Base-by-base conservation (phyloP, 805 yeast genomes). In the Candida manassasensis region DNA sequence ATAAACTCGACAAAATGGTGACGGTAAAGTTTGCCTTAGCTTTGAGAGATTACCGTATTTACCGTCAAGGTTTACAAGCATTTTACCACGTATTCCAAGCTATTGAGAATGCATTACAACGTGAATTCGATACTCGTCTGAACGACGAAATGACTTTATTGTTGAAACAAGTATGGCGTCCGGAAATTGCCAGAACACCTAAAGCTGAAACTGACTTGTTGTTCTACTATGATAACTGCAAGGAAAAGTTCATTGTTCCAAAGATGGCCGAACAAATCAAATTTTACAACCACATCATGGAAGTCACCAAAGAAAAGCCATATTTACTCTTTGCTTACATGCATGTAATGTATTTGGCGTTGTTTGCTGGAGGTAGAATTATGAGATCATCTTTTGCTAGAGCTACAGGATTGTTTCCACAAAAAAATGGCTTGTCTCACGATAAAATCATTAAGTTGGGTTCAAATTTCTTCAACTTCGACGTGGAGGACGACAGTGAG, bases 351-450 rank as follows among this genome's bases (percentile, higher is more conserved):
- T 85, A 85, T 59, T 62, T 85, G 51, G 95, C 93, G 0, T 69
- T 85, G 34, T 85, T 85, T 63, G 95, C 95, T 2, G 95, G 95
- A 34, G 95, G 94, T 13, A 69, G 79, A 43, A 67, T 85, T 21
- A 71, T 86, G 76, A 65, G 81, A 40, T 78, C 88, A 0, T 73
- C 79, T 12, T 58, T 85, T 18, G 66, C 79, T 34, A 75, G 72
- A 49, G 80, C 87, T 17, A 62, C 81, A 4, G 85, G 88, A 2
- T 58, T 84, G 37, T 83, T 84, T 69, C 94, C 95, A 6, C 79
- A 80, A 46, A 74, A 80, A 31, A 75, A 75, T 36, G 86, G 85
- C 19, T 66, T 77, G 46, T 56, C 75, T n/a, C 77, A 76, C 36
- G 80, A 73, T 31, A 85, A 84, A 36, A 71, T 82, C 32, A 71